A percentile compares a stretch with the other conserved stretches of the same genome.
These are phyloP conservation scores for Paraphoma sp. DNA, from an alignment of 2,329 filamentous ascomycete genomes.

Conservation along the genomic window DNA sequence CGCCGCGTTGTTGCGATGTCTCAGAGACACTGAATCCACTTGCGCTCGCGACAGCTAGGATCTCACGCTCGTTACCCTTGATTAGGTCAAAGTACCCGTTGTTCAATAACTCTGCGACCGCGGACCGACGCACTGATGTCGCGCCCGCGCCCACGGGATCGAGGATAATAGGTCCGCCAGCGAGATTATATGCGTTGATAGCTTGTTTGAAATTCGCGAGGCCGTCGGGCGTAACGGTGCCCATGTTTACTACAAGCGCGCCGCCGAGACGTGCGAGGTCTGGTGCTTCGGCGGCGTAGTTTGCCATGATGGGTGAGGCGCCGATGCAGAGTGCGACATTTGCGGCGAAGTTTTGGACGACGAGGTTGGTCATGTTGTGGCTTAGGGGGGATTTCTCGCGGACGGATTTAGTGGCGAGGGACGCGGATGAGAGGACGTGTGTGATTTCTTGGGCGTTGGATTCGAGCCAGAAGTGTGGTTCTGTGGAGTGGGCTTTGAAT, in stretches of 20 bases:
- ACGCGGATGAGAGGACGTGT: slow-evolving; percentile 20
- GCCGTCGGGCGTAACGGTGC: slow-evolving; percentile 80
- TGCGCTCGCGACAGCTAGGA: slow-evolving; percentile 67
- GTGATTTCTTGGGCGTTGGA: slow-evolving; percentile 19
- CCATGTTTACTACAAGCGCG: slow-evolving; percentile 92
- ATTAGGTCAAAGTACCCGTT: slow-evolving; percentile 84
- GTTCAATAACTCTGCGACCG: slow-evolving; percentile 73
- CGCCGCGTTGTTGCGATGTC: slow-evolving; percentile 72
- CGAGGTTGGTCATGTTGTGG: slow-evolving; percentile 97
- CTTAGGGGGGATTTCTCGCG: slow-evolving; percentile 72
- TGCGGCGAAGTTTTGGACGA: slow-evolving; percentile 93
- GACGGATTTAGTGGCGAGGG: slow-evolving; percentile 65
- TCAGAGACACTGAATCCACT: slow-evolving; percentile 57
- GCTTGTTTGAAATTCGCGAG: slow-evolving; percentile 75
- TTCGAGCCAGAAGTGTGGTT: slow-evolving; percentile 25
- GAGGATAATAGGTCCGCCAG: slow-evolving; percentile 77
- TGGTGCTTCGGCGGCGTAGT: slow-evolving; percentile 79
- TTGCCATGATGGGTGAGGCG: slow-evolving; percentile 93
- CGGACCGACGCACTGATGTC: slow-evolving; percentile 73
- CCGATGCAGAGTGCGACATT: slow-evolving; percentile 87
- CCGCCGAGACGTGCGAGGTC: slow-evolving; percentile 82
- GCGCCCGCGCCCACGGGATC: slow-evolving; percentile 93
- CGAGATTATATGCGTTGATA: slow-evolving; percentile 79
- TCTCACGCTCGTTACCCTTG: slow-evolving; percentile 93
- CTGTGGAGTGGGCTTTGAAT: slow-evolving; percentile 28